Evolutionary conservation across 805 yeast species (phyloP).

Genomic region (Candida rishiriensis): DNA sequence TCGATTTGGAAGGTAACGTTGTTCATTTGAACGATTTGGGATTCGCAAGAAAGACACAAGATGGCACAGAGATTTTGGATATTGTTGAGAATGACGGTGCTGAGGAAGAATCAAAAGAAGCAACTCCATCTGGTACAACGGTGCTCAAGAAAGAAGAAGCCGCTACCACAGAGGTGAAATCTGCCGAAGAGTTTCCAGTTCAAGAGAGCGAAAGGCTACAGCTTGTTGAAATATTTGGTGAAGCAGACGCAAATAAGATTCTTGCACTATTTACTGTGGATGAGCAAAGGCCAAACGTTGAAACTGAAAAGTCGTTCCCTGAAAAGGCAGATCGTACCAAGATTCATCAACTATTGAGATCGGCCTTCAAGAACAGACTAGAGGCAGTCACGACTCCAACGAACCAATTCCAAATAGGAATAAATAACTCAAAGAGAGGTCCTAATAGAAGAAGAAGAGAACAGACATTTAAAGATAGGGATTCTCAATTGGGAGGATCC

Average conservation of each 20-base stretch:
- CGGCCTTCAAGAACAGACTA: slow-evolving; percentile 64
- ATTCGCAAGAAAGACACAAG: slow-evolving; percentile 26
- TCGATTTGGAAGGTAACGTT: slow-evolving; percentile 62
- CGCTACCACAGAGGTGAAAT: slow-evolving; percentile 8
- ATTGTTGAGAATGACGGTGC: slow-evolving; percentile 35
- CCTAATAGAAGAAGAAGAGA: slow-evolving; percentile 32
- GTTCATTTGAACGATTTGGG: slow-evolving; percentile 77
- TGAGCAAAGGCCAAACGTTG: slow-evolving; percentile 49
- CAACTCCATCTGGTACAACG: slow-evolving; percentile 34
- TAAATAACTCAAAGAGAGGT: slow-evolving; percentile 39
- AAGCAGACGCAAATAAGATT: slow-evolving; percentile 52
- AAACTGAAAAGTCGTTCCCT: slow-evolving; percentile 50
- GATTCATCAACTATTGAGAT: slow-evolving; percentile 73
- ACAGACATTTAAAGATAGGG: slow-evolving; percentile 33
- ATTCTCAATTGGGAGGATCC: slow-evolving; percentile 13
- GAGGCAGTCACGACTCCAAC: slow-evolving; percentile 74
- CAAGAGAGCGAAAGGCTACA: slow-evolving; percentile 41
- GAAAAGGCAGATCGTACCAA: slow-evolving; percentile 74
- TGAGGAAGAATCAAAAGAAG: slow-evolving; percentile 15
- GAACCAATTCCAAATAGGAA: slow-evolving; percentile 60
- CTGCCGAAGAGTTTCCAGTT: slow-evolving; percentile 32
- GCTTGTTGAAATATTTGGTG: slow-evolving; percentile 54
- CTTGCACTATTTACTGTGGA: slow-evolving; percentile 37
- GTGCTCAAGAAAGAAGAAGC: slow-evolving; percentile 38
- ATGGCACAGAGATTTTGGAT: slow-evolving; percentile 43